Base-by-base conservation (phyloP, 2,329 filamentous ascomycete genomes). In the Pezicula neosporulosa region DNA sequence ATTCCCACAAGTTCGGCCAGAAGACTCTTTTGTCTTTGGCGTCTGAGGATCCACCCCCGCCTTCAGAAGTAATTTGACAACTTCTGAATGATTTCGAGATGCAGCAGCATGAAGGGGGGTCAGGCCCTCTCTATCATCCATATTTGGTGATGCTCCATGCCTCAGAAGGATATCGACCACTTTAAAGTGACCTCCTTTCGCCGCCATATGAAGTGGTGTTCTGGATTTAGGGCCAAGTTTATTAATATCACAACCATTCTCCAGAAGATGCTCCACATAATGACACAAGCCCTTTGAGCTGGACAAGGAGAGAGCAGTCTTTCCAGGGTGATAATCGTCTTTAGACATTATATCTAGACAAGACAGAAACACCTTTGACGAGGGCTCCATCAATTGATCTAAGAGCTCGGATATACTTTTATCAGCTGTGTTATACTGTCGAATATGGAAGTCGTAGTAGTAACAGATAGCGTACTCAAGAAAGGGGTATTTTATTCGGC, bases 101-200 rank as follows among this genome's bases (percentile, higher is more conserved):
- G 68, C 67, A 7, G 71, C 71, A 15, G 52, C 6, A 45, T 74
- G 68, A 1, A 75, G 49, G 6, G 72, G 67, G 19, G 53, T 68
- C 2, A 59, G 44, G 1, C 70, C 70, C 24, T 48, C 4, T 1
- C 45, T 50, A 7, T 66, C 57, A 1, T 54, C 50, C 6, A 50
- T 33, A 47, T 69, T 55, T 2, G 47, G 44, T 10, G 45, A 12
- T 19, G 54, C 54, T n/a, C 55, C 53, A 44, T 41, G 33, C 21
- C 54, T n/a, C 5, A 62, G 47, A 10, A 62, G 30, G 21, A 54
- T 15, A 3, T 37, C 41, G 0, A 50, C 52, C 21, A 54, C 44
- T n/a, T 53, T 41, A 4, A 38, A 33, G 39, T 54, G 47, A 1
- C 58, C 56, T 46, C 49, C 39, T 10, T 30, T 37, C 2, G 51